Conservation (phyloP, 441 rosid species). For the Adansonia rubrostipa region DNA sequence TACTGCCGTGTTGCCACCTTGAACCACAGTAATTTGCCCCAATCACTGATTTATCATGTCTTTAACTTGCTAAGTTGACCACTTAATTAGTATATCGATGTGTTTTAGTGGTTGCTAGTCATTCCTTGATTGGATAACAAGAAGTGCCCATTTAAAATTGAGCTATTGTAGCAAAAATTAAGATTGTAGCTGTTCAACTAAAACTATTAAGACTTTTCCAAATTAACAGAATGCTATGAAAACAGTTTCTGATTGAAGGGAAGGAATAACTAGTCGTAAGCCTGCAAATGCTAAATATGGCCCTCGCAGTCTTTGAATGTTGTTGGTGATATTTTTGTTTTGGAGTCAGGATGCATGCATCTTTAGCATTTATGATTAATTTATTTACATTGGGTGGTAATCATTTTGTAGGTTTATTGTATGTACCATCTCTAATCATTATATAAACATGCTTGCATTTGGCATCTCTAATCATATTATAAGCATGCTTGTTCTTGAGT, state of each 20-base stretch:
- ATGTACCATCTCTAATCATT: background rate
- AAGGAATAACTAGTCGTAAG: background rate
- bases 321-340: background rate
- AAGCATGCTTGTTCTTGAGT: background rate
- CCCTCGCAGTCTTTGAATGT: background rate
- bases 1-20: background rate
- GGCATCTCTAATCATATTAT: no score
- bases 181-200: background rate
- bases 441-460: background rate
- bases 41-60: background rate
- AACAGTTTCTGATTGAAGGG: background rate
- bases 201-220: background rate
- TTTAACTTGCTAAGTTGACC: background rate
- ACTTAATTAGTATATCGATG: background rate
- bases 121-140: background rate
- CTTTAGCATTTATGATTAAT: background rate
- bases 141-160: constrained; percentile 5
- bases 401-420: background rate
- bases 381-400: background rate
- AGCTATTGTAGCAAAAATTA: background rate
- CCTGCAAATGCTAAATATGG: background rate
- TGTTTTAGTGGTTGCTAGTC: constrained; percentile 7
- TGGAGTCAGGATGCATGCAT: background rate
- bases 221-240: background rate
- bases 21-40: background rate